Evolutionary conservation across 1,284 basidiomycete genomes (phyloP), one percentile per base, ranked within the genome.

Genomic region (Irpex lacteus): DNA sequence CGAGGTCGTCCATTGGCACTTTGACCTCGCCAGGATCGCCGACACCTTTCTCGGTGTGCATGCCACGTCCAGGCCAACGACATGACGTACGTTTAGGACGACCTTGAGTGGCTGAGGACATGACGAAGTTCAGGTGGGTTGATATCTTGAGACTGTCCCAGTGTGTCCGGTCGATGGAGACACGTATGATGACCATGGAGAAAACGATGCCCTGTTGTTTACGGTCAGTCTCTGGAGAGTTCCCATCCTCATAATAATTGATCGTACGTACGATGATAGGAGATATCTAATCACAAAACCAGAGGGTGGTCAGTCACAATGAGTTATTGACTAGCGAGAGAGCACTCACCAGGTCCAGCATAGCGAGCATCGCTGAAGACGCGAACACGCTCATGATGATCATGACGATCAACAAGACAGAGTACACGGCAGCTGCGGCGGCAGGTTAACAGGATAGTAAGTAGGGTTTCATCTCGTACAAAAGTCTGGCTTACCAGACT

Each of bases 101-200:
- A 21, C 52, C 26, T 53, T 53, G 52, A 11, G 52, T 19, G 15
- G 52, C 52, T n/a, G 52, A 53, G 18, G 52, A 53, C 52, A 53
- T 53, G 34, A 58, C 52, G 36, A 65, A 65, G 38, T 65, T 63
- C 4, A 65, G 59, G 34, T 63, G 61, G 1, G 64, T 65, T 34
- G 61, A 53, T 4, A 65, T 60, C 36, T 65, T 65, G 58, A 65
- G 57, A 53, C 64, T 65, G 21, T 60, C 64, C 64, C 64, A 65
- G 1, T 58, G 49, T 32, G 64, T 65, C 7, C 64, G 38, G 49
- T 65, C 64, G 4, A 63, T 54, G 8, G 64, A 65, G 15, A 65
- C 62, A 40, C 64, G 61, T 19, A 65, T 54, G 49, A 65, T 65
- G 32, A 65, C 61, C 64, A 65, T 65, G 11, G 64, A 65, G 47